Percentiles rank a stretch among this genome's conserved stretches.
Conservation (phyloP, 768 basidiomycete species). For the Leccinum variicolor region DNA sequence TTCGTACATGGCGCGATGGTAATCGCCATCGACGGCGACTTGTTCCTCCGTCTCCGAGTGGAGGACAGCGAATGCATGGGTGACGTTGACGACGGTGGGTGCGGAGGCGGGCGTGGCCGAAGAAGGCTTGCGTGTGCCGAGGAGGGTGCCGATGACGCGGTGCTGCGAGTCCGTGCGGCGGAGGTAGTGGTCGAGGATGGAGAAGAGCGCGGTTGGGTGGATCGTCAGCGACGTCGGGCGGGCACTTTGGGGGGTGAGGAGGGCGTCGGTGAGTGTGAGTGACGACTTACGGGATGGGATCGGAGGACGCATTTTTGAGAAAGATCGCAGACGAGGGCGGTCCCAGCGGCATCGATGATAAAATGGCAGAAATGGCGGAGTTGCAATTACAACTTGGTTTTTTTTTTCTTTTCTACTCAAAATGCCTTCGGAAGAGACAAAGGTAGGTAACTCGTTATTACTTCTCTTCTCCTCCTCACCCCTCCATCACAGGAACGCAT, state of each 20-base stretch:
- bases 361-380: slow-evolving; percentile 22
- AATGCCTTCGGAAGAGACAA: slow-evolving; percentile 93
- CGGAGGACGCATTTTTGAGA: slow-evolving; percentile 34
- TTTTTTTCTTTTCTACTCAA: slow-evolving; percentile 4
- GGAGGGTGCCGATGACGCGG: slow-evolving; percentile 92
- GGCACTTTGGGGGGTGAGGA: slow-evolving; percentile 42
- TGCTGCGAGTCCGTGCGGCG: slow-evolving; percentile 78
- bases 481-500: slow-evolving; percentile 59
- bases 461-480: background rate
- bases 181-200: slow-evolving; percentile 95
- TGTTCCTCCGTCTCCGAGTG: slow-evolving; percentile 92
- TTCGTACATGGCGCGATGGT: slow-evolving; percentile 91
- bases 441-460: slow-evolving; percentile 42
- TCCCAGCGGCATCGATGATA: slow-evolving; percentile 40
- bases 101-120: slow-evolving; percentile 23
- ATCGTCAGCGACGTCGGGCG: slow-evolving; percentile 73
- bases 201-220: slow-evolving; percentile 90
- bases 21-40: slow-evolving; percentile 95
- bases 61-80: slow-evolving; percentile 85
- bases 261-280: background rate
- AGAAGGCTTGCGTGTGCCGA: slow-evolving; percentile 66
- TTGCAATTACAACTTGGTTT: slow-evolving; percentile 24
- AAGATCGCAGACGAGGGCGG: slow-evolving; percentile 44
- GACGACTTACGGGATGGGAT: slow-evolving; percentile 34
- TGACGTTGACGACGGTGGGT: slow-evolving; percentile 55